Conservation (phyloP, 2,329 filamentous ascomycete species). For the Salinomyces thailandicus region DNA sequence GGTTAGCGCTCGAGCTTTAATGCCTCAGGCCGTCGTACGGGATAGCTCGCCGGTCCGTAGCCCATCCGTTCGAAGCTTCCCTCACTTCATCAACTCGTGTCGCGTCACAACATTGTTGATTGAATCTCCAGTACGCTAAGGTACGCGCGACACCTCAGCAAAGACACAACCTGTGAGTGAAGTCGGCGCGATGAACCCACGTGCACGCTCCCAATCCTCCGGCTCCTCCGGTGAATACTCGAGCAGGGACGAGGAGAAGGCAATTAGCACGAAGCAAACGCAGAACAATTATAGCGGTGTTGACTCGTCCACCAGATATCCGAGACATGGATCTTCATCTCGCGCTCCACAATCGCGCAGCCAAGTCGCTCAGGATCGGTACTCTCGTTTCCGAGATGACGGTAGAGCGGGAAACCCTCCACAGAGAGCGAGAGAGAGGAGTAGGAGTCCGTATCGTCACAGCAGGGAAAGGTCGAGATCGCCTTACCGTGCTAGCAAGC, state of each 20-base stretch:
- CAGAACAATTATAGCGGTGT: slow-evolving; percentile 67
- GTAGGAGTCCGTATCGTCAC: slow-evolving; percentile 45
- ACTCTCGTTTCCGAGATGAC: slow-evolving; percentile 25
- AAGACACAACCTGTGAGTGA: slow-evolving; percentile 6
- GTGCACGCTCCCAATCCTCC: slow-evolving; percentile 43
- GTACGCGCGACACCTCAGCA: too few species aligned
- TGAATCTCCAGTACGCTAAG: too few species aligned
- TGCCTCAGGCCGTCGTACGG: too few species aligned
- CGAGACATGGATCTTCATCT: slow-evolving; percentile 24
- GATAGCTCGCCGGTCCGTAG: too few species aligned
- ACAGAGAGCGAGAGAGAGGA: slow-evolving; percentile 30
- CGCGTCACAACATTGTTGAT: too few species aligned
- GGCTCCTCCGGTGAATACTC: slow-evolving; percentile 78
- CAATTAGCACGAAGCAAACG: slow-evolving; percentile 66
- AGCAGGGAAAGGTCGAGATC: slow-evolving; percentile 25
- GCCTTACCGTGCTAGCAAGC: slow-evolving; percentile 19
- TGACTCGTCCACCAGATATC: slow-evolving; percentile 80
- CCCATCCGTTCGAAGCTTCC: too few species aligned
- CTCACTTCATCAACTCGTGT: too few species aligned
- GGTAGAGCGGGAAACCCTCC: slow-evolving; percentile 24
- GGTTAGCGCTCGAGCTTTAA: too few species aligned
- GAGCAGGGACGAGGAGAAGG: slow-evolving; percentile 64
- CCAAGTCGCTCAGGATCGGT: slow-evolving; percentile 12
- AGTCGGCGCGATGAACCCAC: slow-evolving; percentile 28
- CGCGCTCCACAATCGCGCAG: slow-evolving; percentile 14